Evolutionary conservation across 805 yeast genomes (phyloP).

Genomic region (Torulaspora microellipsoides): DNA sequence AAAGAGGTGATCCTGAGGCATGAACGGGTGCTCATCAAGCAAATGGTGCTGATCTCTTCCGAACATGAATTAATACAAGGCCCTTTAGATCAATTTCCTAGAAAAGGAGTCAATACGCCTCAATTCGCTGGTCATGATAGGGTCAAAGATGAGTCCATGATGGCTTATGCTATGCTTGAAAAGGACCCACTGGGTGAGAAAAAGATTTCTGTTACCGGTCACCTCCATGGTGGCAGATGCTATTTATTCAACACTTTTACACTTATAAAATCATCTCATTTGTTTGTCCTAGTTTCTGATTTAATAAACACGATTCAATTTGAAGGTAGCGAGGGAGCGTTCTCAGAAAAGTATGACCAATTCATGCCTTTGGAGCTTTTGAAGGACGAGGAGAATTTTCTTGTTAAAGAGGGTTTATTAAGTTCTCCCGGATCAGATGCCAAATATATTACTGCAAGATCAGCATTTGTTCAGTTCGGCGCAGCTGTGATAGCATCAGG

Average conservation of each 20-base stretch:
- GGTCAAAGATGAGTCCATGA: conserved; percentile 2
- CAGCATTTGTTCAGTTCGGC: conserved; percentile 47
- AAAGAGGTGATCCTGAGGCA: conserved; percentile 14
- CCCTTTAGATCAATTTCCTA: conserved; percentile 21
- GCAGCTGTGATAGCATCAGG: conserved; percentile 46
- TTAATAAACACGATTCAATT: conserved; percentile 40
- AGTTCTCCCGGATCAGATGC: conserved; percentile 20
- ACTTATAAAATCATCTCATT: conserved; percentile 28
- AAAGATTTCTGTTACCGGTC: conserved; percentile 40
- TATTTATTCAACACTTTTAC: conserved; percentile 40
- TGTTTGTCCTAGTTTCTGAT: conserved; percentile 34
- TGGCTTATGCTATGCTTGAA: conserved; percentile 18
- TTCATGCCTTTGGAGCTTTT: conserved; percentile 36
- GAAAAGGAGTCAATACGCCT: conserved; percentile 18
- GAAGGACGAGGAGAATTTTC: conserved; percentile 37
- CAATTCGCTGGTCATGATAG: conserved; percentile 13
- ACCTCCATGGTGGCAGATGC: conserved; percentile 37
- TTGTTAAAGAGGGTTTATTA: conserved; percentile 33
- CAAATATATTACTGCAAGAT: conserved; percentile 38
- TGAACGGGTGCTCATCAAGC: conserved; percentile 24
- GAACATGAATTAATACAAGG: conserved; percentile 22
- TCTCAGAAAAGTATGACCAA: conserved; percentile 41
- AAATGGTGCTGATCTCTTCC: conserved; percentile 15
- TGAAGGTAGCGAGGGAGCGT: conserved; percentile 40
- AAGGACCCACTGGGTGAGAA: conserved; percentile 45